phyloP scores from a whole-genome alignment of 2,329 filamentous ascomycete genomes.

The Metarhizium rileyi region DNA sequence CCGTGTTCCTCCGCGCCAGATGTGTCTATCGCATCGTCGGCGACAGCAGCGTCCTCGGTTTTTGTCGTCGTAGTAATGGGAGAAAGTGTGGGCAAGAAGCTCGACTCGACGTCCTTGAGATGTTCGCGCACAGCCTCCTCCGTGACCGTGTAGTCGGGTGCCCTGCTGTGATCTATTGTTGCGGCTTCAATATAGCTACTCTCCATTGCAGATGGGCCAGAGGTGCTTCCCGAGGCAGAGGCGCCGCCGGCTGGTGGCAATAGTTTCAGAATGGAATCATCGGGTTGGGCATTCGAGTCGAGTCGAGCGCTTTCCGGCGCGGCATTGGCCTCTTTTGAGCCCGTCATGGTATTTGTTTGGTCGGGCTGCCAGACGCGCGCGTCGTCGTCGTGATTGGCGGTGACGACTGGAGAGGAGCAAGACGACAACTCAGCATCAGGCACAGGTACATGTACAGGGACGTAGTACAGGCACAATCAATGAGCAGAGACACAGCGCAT shows the following conservation, averaged over 20 bases:
- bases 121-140: conserved; percentile 46
- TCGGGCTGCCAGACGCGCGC: conserved; percentile 13
- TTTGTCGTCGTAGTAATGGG: conserved; percentile 40
- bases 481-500: conserved; percentile 30
- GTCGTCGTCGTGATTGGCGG: conserved; percentile 15
- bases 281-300: conserved; percentile 3
- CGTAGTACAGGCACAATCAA: too few relatives aligned
- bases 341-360: not conserved
- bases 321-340: not conserved
- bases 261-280: conserved; percentile 9
- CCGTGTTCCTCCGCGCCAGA: conserved; percentile 23
- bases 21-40: conserved; percentile 51
- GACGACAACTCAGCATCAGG: conserved; percentile 17
- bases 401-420: conserved; percentile 6
- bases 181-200: conserved; percentile 33
- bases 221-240: not conserved
- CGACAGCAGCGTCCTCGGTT: conserved; percentile 24
- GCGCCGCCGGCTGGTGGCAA: conserved; percentile 12
- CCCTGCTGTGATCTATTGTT: conserved; percentile 24
- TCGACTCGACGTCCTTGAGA: conserved; percentile 55
- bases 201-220: conserved; percentile 14
- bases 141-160: conserved; percentile 36
- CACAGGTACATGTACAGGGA: too few relatives aligned
- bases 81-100: conserved; percentile 50
- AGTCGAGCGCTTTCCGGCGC: not conserved